Base-by-base conservation (phyloP, 2,329 filamentous ascomycete genomes). In the Juglanconis oblonga region DNA sequence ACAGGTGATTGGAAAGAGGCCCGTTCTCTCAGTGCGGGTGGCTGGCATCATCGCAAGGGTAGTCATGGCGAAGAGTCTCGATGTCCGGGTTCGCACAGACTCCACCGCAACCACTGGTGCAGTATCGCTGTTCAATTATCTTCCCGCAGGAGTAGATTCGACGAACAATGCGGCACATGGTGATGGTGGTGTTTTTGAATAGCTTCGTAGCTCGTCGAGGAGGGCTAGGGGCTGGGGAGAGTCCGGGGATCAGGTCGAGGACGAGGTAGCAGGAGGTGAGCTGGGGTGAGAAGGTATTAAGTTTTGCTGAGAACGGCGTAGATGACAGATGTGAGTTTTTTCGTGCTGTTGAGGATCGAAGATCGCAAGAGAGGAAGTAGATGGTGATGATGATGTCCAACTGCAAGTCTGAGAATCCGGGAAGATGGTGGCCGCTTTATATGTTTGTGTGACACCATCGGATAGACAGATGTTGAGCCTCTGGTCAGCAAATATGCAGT, bases 401-500 rank as follows among this genome's bases (percentile, higher is more conserved):
- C 11, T 52, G 32, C 44, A 48, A 57, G 38, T 36, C 29, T 52
- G 50, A 42, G 31, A 48, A 44, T 42, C 44, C 50, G 40, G 57
- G 53, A 56, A 54, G 53, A 40, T 36, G 24, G 9, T 50, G 55
- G 52, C n/a, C 36, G 14, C 53, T 62, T 62, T 62, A 62, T 62
- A 62, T 59, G 45, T 53, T 44, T 53, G 17, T 35, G 36, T 51
- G 53, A 55, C 35, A 52, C 44, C 61, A 60, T 60, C 53, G 50
- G 50, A 45, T 32, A 60, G 44, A 32, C 53, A 57, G 54, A 54
- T 11, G 44, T 33, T 62, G 50, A 44, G 35, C 61, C 61, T 62
- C 57, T 60, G 61, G 50, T 57, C 57, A 62, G 38, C 49, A 40
- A 55, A 32, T 56, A 54, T 60, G 53, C 61, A 54, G 50, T 56